A percentile compares a stretch with the other conserved stretches of the same genome.
Conservation (phyloP, 768 basidiomycete species). For the Agrocybe pediades region DNA sequence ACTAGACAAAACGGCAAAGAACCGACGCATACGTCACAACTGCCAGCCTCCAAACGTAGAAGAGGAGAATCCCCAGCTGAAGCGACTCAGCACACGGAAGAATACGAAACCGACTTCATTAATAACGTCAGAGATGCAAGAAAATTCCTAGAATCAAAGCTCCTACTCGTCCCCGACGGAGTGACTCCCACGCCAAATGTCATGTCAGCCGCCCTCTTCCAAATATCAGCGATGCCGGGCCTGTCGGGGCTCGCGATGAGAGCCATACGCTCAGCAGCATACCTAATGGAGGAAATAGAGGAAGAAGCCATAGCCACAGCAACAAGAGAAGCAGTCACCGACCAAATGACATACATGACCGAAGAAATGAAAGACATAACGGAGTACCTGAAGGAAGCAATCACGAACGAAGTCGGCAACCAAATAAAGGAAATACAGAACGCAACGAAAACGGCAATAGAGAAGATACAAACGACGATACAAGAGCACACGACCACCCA, state of each 20-base stretch:
- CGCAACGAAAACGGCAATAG: not conserved
- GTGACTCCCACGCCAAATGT: not conserved
- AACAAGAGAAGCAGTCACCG: not conserved
- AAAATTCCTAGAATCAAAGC: not conserved
- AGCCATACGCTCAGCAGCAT: not conserved
- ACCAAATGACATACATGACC: not conserved
- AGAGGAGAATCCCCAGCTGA: too few species aligned
- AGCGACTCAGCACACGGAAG: too few species aligned
- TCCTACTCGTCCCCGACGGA: not conserved
- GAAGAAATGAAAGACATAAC: not conserved
- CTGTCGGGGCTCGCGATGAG: not conserved
- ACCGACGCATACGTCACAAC: too few species aligned
- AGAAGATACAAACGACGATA: too few species aligned
- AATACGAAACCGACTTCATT: not conserved
- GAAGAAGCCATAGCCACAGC: not conserved
- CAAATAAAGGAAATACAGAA: not conserved
- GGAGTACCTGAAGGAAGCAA: not conserved
- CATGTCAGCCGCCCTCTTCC: not conserved
- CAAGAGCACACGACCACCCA: too few species aligned
- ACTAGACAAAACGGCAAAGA: too few species aligned
- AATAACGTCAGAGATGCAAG: not conserved
- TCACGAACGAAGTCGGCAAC: not conserved
- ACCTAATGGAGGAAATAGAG: not conserved
- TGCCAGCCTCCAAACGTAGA: too few species aligned
- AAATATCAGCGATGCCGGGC: not conserved